Evolutionary conservation across 83 land plant genomes (phyloP), one percentile per base, ranked within the genome.

Genomic region (Thuja plicata): DNA sequence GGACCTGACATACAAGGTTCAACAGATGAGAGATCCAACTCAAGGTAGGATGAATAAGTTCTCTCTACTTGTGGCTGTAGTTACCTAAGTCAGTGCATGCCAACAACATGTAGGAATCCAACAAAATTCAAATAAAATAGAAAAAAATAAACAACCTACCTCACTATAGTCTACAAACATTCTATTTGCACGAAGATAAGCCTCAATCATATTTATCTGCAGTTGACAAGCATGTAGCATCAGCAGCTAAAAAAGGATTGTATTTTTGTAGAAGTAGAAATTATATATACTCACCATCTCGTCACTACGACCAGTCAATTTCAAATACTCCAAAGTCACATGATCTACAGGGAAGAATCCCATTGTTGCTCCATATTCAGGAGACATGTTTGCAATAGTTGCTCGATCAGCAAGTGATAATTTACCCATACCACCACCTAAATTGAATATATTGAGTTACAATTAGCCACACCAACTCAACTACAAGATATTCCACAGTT

Each of bases 341-440:
- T 94, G 94, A 91, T 98, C 99, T 40, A 98, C 99, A 89, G 99
- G 99, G 92, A 98, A 98, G 92, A 98, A 98, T 24, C 99, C 99
- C 99, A 98, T 98, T 21, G 99, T 98, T 84, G 99, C 99, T 46
- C 99, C 99, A 93, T 98, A 98, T 80, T 98, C 99, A 66, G 99
- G 99, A 35, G 99, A 94, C 99, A 98, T 98, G 88, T 98, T 98
- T 55, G 99, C 99, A 92, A 98, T 98, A 38, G 99, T 98, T n/a
- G 99, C 99, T 66, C 99, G 92, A 87, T 98, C 99, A 86, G 99
- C 99, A 74, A 98, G 88, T 52, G 99, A 97, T 57, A 98, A 88
- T 89, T 94, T 90, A 34, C 91, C 90, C 97, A 98, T 92, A 7
- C 99, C 99, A 77, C 90, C 92, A 88, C 99, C 99, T 98, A 89